Evolutionary conservation across 345 rosid genomes (phyloP).

Genomic region (Syzygium jambos): DNA sequence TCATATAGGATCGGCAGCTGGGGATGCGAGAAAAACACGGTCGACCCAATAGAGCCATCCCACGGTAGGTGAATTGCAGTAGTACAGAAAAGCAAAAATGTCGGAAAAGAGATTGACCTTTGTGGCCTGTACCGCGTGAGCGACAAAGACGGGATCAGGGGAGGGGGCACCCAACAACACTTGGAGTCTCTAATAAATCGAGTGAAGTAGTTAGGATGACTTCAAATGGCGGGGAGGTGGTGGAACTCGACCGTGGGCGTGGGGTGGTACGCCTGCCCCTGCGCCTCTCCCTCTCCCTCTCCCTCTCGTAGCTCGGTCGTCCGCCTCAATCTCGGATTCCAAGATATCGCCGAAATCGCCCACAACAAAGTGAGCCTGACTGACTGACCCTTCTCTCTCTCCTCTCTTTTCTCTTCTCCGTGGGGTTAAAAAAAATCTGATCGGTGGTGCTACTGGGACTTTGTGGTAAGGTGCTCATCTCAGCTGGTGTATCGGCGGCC

Average conservation of each 20-base stretch:
- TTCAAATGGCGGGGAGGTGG: background rate
- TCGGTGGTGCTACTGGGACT: background rate
- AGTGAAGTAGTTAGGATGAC: background rate
- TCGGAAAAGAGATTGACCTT: background rate
- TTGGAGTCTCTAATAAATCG: background rate
- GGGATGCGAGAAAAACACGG: background rate
- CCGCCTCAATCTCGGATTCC: constrained; percentile 29
- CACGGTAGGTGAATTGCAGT: background rate
- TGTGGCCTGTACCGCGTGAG: background rate
- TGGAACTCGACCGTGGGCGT: background rate
- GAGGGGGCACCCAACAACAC: background rate
- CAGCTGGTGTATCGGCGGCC: constrained; percentile 66
- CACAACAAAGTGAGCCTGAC: constrained; percentile 54
- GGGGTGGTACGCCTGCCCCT: background rate
- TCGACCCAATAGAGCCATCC: no score
- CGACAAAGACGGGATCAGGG: background rate
- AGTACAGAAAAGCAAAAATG: background rate
- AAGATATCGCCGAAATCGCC: constrained; percentile 46
- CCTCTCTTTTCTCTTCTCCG: no score
- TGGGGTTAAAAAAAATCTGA: no score
- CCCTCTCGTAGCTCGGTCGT: background rate
- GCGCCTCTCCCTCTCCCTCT: background rate
- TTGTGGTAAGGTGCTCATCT: constrained; percentile 55
- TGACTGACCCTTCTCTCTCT: background rate
- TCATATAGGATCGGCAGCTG: background rate